A percentile compares a stretch with the other conserved stretches of the same genome.
These are phyloP conservation scores for Synchytrium microbalum DNA, from an alignment of 371 early-diverging fungal genomes.

Conservation along the genomic window DNA sequence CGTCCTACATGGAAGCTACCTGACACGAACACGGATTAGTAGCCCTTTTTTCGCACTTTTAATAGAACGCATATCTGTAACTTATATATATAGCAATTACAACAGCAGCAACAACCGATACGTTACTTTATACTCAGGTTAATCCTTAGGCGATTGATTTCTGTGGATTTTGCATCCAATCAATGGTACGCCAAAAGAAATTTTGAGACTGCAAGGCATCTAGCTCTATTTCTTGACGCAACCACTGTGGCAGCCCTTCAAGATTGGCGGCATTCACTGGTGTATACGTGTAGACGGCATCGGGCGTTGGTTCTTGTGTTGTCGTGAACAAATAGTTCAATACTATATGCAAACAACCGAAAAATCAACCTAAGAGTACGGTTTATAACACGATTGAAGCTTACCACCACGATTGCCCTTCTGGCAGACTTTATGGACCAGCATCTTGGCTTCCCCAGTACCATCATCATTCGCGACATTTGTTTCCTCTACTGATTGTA, in stretches of 20 bases:
- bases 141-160: background rate
- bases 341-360: background rate
- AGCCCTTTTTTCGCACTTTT: too few relatives aligned
- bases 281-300: background rate
- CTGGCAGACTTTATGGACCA: background rate
- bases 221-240: background rate
- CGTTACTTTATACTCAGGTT: background rate
- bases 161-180: background rate
- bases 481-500: slow-evolving; percentile 21
- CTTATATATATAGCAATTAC: too few relatives aligned
- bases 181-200: background rate
- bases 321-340: background rate
- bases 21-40: background rate
- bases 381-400: background rate
- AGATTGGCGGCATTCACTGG: background rate
- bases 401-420: background rate
- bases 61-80: too few relatives aligned
- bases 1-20: background rate
- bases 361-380: background rate
- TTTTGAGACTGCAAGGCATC: background rate
- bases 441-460: background rate
- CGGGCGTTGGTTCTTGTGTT: background rate
- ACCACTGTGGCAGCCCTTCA: background rate
- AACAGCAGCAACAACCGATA: background rate
- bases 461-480: slow-evolving; percentile 11